Evolutionary conservation across 768 basidiomycete genomes (phyloP).

Genomic region (Calocybe gangraenosa): DNA sequence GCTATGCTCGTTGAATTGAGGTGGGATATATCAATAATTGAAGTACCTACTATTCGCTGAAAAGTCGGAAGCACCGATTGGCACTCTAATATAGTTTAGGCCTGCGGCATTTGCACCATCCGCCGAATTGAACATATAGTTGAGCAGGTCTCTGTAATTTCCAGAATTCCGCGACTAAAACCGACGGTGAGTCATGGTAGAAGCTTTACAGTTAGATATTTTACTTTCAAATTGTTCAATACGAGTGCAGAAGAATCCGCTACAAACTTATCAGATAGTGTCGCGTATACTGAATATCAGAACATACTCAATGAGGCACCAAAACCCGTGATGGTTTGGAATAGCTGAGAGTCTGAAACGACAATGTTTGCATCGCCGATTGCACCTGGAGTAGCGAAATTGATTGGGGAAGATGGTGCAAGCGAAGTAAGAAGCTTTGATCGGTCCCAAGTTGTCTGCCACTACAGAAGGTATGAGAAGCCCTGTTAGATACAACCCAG

Average conservation of each 20-base stretch:
- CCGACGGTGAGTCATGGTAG: background rate
- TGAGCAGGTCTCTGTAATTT: slow-evolving; percentile 57
- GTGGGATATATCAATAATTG: background rate
- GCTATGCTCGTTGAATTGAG: slow-evolving; percentile 19
- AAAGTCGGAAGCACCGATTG: slow-evolving; percentile 74
- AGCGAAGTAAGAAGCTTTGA: slow-evolving; percentile 49
- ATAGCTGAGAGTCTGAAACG: slow-evolving; percentile 48
- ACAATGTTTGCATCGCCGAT: slow-evolving; percentile 60
- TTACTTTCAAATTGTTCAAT: slow-evolving; percentile 64
- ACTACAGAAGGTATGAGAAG: slow-evolving; percentile 28
- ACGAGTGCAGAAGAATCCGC: slow-evolving; percentile 69
- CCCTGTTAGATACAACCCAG: background rate
- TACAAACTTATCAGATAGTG: slow-evolving; percentile 26
- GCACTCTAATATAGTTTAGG: slow-evolving; percentile 63
- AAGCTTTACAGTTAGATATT: background rate
- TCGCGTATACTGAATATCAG: background rate
- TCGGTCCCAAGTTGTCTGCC: slow-evolving; percentile 57
- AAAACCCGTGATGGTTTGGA: slow-evolving; percentile 64
- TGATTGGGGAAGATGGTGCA: slow-evolving; percentile 44
- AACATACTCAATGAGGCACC: slow-evolving; percentile 58
- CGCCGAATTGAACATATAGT: slow-evolving; percentile 56
- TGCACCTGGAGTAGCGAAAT: slow-evolving; percentile 53
- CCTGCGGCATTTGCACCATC: slow-evolving; percentile 64
- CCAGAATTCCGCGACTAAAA: slow-evolving; percentile 42
- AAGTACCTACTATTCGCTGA: slow-evolving; percentile 44